A percentile compares a stretch with the other conserved stretches of the same genome.
These are phyloP conservation scores for Penicillium aurantiogriseum DNA, from an alignment of 2,329 filamentous ascomycete genomes.

Conservation along the genomic window DNA sequence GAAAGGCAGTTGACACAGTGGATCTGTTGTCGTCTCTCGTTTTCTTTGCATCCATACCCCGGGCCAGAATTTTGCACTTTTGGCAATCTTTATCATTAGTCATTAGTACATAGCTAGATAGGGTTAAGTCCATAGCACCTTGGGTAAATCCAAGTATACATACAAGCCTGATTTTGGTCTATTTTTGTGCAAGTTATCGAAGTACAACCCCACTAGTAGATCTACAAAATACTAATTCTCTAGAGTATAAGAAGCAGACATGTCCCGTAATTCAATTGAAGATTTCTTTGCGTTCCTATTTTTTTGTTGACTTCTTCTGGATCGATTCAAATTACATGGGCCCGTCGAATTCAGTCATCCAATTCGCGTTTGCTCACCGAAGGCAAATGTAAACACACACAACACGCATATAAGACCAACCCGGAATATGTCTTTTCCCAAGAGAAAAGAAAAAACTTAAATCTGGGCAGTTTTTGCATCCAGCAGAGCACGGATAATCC, in stretches of 20 bases:
- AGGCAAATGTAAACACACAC: slow-evolving; percentile 22
- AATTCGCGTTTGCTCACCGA: slow-evolving; percentile 28
- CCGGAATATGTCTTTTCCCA: slow-evolving; percentile 9
- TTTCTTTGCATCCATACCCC: slow-evolving; percentile 2
- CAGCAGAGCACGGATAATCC: slow-evolving; percentile 5
- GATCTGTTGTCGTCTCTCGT: background rate
- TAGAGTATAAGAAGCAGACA: slow-evolving; percentile 3
- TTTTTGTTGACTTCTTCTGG: slow-evolving; percentile 29
- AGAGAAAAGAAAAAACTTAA: slow-evolving; percentile 5
- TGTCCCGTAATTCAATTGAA: slow-evolving; percentile 15
- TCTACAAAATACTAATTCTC: background rate
- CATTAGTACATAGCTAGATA: slow-evolving; percentile 8
- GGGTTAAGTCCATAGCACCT: background rate
- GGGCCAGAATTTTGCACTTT: background rate
- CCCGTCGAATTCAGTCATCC: slow-evolving; percentile 25
- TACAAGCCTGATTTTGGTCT: background rate
- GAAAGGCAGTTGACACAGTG: background rate
- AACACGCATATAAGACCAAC: slow-evolving; percentile 14
- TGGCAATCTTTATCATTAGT: background rate
- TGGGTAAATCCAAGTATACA: background rate
- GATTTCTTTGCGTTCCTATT: slow-evolving; percentile 19
- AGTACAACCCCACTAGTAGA: background rate
- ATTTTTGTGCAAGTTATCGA: background rate
- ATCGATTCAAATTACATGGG: slow-evolving; percentile 35
- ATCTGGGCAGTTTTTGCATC: slow-evolving; percentile 9